Conservation (phyloP, 768 basidiomycete species). For the Pleurotus sapidus region DNA sequence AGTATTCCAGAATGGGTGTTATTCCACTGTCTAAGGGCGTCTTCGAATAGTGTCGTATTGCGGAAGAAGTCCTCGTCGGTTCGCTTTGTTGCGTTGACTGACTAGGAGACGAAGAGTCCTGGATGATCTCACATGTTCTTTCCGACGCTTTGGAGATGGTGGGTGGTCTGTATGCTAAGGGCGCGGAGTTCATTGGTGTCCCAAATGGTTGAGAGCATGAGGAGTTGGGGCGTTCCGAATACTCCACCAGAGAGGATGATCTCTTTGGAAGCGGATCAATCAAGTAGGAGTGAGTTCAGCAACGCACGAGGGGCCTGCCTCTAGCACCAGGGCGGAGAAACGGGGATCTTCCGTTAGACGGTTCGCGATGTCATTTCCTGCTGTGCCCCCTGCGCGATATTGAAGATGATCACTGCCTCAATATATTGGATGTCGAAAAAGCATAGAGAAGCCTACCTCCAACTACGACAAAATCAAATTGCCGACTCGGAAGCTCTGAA, state of each 20-base stretch:
- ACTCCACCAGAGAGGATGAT: conserved; percentile 27
- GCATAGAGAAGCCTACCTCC: conserved; percentile 2
- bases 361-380: neutral
- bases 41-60: conserved; percentile 10
- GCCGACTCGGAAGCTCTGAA: neutral
- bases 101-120: neutral
- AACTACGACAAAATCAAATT: conserved; percentile 8
- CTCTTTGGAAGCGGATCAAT: conserved; percentile 17
- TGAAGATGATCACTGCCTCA: neutral
- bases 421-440: too few species aligned
- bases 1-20: conserved; percentile 16
- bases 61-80: conserved; percentile 7
- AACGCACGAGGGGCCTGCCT: neutral
- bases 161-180: conserved; percentile 10
- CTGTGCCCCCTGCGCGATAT: conserved; percentile 6
- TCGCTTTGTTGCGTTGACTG: conserved; percentile 12
- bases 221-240: conserved; percentile 21
- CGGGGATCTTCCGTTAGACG: conserved; percentile 3
- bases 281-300: too few species aligned
- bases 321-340: neutral
- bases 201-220: conserved; percentile 24
- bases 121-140: conserved; percentile 25
- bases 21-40: conserved; percentile 15
- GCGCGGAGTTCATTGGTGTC: neutral
- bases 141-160: conserved; percentile 20